Evolutionary conservation across 352 stramenopile genomes (phyloP).

Genomic region (Pythium diclinum): DNA sequence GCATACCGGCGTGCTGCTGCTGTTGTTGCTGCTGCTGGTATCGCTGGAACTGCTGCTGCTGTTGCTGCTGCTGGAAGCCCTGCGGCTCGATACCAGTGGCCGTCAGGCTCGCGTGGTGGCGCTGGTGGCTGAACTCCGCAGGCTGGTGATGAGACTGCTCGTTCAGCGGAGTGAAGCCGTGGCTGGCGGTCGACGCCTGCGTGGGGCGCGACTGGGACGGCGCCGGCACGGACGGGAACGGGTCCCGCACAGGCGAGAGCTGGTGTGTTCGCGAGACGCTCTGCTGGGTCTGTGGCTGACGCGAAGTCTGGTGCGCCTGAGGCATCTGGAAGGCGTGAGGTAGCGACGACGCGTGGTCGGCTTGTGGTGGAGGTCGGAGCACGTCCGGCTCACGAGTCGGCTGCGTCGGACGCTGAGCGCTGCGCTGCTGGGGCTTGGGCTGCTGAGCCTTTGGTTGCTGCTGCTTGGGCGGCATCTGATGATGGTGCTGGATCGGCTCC

Average conservation of each 20-base stretch:
- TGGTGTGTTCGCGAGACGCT: conserved; percentile 10
- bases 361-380: conserved; percentile 1
- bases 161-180: conserved; percentile 15
- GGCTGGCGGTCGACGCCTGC: not conserved
- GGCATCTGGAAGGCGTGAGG: conserved; percentile 18
- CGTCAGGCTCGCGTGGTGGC: conserved; percentile 6
- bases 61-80: conserved; percentile 18
- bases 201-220: conserved; percentile 5
- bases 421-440: conserved; percentile 7
- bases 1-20: conserved; percentile 15
- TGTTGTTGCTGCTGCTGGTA: conserved; percentile 19
- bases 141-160: conserved; percentile 11
- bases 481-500: conserved; percentile 2
- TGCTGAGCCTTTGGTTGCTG: conserved; percentile 2
- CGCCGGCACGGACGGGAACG: conserved; percentile 13
- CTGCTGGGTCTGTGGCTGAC: conserved; percentile 4
- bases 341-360: conserved; percentile 1
- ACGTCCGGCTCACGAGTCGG: conserved; percentile 11
- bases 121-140: conserved; percentile 14
- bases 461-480: conserved; percentile 11
- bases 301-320: not conserved
- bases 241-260: conserved; percentile 19
- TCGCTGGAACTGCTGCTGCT: conserved; percentile 20
- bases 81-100: conserved; percentile 5
- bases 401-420: conserved; percentile 12